Conservation (phyloP, 441 rosid species). For the Erysimum pusillum region DNA sequence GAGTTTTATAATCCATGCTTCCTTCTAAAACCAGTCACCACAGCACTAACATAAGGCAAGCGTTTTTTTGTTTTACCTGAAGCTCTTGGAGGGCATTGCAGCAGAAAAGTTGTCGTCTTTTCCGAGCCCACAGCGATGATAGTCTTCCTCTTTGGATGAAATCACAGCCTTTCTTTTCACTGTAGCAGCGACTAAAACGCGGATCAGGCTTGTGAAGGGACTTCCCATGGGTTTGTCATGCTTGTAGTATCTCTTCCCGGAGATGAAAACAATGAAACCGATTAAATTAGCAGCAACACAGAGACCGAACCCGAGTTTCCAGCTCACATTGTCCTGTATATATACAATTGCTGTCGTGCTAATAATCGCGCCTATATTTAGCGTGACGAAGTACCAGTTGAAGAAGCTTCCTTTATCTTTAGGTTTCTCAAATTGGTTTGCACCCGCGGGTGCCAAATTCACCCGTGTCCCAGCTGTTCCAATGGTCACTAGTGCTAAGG, state of each 20-base stretch:
- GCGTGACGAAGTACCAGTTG: slow-evolving; percentile 55
- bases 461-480: slow-evolving; percentile 45
- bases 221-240: slow-evolving; percentile 57
- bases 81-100: slow-evolving; percentile 36
- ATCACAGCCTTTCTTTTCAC: slow-evolving; percentile 43
- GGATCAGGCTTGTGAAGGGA: slow-evolving; percentile 55
- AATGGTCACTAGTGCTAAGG: slow-evolving; percentile 43
- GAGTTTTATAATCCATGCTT: too few species aligned
- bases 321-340: slow-evolving; percentile 56
- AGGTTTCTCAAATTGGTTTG: slow-evolving; percentile 55
- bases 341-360: slow-evolving; percentile 52
- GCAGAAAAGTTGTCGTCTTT: neutral
- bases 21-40: too few species aligned
- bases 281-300: slow-evolving; percentile 44
- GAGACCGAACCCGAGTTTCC: slow-evolving; percentile 61
- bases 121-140: neutral
- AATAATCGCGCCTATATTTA: slow-evolving; percentile 14
- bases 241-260: slow-evolving; percentile 51
- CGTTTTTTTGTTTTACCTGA: slow-evolving; percentile 32
- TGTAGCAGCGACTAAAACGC: slow-evolving; percentile 53
- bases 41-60: neutral
- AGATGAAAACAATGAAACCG: slow-evolving; percentile 48
- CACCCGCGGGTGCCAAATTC: slow-evolving; percentile 59
- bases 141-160: slow-evolving; percentile 45
- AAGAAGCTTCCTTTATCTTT: slow-evolving; percentile 58